phyloP scores from a whole-genome alignment of 805 yeast genomes.

The Candida insectalens region DNA sequence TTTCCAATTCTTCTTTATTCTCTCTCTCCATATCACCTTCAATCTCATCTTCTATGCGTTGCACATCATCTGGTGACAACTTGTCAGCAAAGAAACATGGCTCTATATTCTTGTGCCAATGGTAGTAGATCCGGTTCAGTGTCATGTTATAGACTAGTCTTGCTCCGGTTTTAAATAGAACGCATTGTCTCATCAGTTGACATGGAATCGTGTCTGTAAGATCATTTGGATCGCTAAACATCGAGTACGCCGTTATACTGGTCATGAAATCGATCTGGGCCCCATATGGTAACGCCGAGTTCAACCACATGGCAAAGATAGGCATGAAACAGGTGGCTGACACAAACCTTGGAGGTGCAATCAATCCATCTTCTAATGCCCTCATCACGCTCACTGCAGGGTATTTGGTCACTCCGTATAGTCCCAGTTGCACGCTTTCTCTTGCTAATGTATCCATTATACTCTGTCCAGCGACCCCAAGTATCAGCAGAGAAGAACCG shows the following conservation, averaged over 20 bases:
- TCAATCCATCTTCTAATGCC: slow-evolving; percentile 1
- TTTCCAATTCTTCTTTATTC: slow-evolving; percentile 1
- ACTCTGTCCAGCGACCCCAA: slow-evolving; percentile 1
- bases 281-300: slow-evolving; percentile 1
- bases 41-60: slow-evolving; percentile 1
- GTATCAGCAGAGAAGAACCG: neutral
- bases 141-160: slow-evolving; percentile 6
- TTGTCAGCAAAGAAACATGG: slow-evolving; percentile 27
- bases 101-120: slow-evolving; percentile 22
- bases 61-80: slow-evolving; percentile 11
- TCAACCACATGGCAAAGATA: slow-evolving; percentile 1
- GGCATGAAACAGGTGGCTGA: slow-evolving; percentile 2
- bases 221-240: slow-evolving; percentile 2
- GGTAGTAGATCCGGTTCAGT: slow-evolving; percentile 26
- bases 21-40: slow-evolving; percentile 1
- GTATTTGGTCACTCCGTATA: slow-evolving; percentile 1
- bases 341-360: neutral
- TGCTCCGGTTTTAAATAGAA: neutral
- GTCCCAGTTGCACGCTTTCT: slow-evolving; percentile 3
- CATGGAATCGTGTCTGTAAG: neutral
- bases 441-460: slow-evolving; percentile 2
- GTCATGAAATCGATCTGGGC: slow-evolving; percentile 1
- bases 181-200: neutral
- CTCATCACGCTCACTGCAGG: slow-evolving; percentile 3
- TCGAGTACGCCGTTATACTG: neutral